A percentile compares a stretch with the other conserved stretches of the same genome.
Evolutionary conservation across 1,284 basidiomycete species (phyloP).

Genomic region (Entoloma clypeatum): DNA sequence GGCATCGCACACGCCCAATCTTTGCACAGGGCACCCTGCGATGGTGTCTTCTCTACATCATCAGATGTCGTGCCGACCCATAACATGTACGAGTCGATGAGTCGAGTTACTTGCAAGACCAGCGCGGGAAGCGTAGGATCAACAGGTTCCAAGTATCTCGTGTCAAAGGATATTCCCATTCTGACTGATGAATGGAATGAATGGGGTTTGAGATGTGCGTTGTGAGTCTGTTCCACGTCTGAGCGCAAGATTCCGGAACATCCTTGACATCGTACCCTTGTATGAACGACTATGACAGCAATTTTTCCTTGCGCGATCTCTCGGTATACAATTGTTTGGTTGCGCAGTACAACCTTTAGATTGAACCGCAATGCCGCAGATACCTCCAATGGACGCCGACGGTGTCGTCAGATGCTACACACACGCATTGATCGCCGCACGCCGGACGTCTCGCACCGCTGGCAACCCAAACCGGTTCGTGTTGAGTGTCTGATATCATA

Average conservation of each 20-base stretch:
- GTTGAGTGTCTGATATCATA: background rate
- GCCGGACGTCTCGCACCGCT: conserved; percentile 22
- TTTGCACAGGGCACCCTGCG: conserved; percentile 54
- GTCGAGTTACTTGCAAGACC: conserved; percentile 62
- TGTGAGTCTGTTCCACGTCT: conserved; percentile 9
- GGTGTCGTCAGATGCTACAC: conserved; percentile 24
- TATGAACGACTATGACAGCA: background rate
- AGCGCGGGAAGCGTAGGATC: conserved; percentile 54
- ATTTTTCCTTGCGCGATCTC: too few relatives aligned
- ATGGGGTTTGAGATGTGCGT: conserved; percentile 3
- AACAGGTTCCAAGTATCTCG: conserved; percentile 42
- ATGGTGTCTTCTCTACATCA: conserved; percentile 45
- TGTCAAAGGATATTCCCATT: conserved; percentile 36
- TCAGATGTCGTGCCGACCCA: conserved; percentile 69
- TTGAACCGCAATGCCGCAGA: too few relatives aligned
- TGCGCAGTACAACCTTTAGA: too few relatives aligned
- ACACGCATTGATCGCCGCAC: conserved; percentile 23
- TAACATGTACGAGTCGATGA: conserved; percentile 76
- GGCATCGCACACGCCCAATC: conserved; percentile 91
- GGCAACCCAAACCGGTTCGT: conserved; percentile 20
- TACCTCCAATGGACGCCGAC: conserved; percentile 13
- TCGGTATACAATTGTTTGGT: too few relatives aligned
- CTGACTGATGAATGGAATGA: conserved; percentile 1
- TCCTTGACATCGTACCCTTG: background rate
- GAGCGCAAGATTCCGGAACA: too few relatives aligned